Evolutionary conservation across 2,329 filamentous ascomycete genomes (phyloP).

Genomic region (Pestalotiopsis fici): DNA sequence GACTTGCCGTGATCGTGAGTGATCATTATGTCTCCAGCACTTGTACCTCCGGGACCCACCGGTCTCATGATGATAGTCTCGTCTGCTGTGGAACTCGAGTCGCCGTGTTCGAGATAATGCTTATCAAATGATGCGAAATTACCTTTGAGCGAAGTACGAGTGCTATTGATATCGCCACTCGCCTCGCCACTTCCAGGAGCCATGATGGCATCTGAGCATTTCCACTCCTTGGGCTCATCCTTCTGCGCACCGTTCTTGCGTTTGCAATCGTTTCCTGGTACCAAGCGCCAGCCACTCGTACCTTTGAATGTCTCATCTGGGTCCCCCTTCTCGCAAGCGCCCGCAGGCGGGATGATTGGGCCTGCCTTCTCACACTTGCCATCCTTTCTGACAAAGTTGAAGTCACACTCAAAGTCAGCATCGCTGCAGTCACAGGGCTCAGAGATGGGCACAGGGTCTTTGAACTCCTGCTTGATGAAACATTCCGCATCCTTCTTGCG

Average conservation of each 20-base stretch:
- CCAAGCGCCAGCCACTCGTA: constrained; percentile 87
- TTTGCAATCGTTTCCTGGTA: constrained; percentile 79
- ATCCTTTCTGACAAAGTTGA: constrained; percentile 77
- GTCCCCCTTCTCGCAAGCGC: constrained; percentile 66
- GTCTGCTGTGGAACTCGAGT: constrained; percentile 62
- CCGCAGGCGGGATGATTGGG: constrained; percentile 66
- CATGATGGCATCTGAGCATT: constrained; percentile 67
- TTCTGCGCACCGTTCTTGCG: constrained; percentile 62
- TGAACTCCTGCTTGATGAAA: constrained; percentile 84
- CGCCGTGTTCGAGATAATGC: constrained; percentile 78
- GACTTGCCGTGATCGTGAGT: constrained; percentile 86
- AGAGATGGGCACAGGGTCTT: constrained; percentile 70
- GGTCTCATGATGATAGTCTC: constrained; percentile 69
- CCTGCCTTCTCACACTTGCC: constrained; percentile 69
- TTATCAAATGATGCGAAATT: constrained; percentile 53
- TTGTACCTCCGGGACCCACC: constrained; percentile 46
- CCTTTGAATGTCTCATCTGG: constrained; percentile 76
- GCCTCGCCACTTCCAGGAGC: constrained; percentile 55
- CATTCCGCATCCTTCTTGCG: constrained; percentile 88
- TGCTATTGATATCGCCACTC: constrained; percentile 66
- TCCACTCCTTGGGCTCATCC: constrained; percentile 71
- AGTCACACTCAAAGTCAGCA: constrained; percentile 93
- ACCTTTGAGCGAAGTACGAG: constrained; percentile 64
- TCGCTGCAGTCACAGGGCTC: constrained; percentile 80
- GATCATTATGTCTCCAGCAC: constrained; percentile 64